Percentiles rank a stretch among this genome's conserved stretches.
Evolutionary conservation across 1,284 basidiomycete genomes (phyloP).

Genomic region (Vanrija humicola): DNA sequence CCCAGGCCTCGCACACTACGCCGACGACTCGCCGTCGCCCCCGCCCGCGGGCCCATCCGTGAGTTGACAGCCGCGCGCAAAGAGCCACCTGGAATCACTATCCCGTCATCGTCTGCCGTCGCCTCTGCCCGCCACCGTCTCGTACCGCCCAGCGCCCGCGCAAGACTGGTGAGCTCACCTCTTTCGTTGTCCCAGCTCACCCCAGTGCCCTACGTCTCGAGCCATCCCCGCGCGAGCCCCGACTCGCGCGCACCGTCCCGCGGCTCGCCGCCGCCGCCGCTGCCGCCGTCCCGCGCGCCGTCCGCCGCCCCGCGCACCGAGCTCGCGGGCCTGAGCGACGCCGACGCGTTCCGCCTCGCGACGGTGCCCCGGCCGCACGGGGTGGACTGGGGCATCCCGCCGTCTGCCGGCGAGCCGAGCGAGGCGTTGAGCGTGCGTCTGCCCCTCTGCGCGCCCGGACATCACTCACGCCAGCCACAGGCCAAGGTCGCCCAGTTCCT

Average conservation of each 20-base stretch:
- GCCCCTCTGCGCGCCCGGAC: neutral
- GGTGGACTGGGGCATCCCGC: constrained; percentile 73
- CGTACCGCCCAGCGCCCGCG: no score
- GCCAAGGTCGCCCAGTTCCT: constrained; percentile 73
- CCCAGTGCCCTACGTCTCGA: no score
- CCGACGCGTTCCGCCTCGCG: neutral
- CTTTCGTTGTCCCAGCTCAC: neutral
- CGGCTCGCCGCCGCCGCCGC: no score
- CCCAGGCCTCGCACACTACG: constrained; percentile 13
- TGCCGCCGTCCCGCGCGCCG: no score
- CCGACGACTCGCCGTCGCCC: constrained; percentile 13
- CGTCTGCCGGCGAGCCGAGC: constrained; percentile 54
- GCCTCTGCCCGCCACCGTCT: neutral
- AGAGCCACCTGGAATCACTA: no score
- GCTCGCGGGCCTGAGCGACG: neutral
- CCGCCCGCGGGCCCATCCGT: constrained; percentile 14
- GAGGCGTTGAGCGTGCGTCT: constrained; percentile 61
- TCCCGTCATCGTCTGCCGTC: no score
- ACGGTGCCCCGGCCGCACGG: constrained; percentile 54
- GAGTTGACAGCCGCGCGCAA: neutral
- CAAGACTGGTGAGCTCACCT: no score
- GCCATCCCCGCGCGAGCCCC: no score
- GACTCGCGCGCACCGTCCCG: no score
- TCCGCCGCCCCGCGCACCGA: no score
- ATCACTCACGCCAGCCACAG: constrained; percentile 48